Evolutionary conservation across 768 basidiomycete genomes (phyloP), one percentile per base, ranked within the genome.

Genomic region (Zangia roseola): DNA sequence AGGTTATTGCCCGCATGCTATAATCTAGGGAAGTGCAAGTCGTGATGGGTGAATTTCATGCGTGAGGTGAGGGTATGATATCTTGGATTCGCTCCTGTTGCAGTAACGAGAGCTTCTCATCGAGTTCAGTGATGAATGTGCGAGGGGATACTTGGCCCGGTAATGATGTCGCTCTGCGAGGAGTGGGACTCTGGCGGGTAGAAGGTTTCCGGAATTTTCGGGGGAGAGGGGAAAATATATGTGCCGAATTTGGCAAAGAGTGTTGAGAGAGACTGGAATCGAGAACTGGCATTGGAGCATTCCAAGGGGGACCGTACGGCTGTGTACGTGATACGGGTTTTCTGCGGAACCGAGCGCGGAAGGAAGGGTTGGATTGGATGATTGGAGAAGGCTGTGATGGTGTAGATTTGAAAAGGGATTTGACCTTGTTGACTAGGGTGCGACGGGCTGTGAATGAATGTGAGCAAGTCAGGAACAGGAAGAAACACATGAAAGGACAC

Each of bases 231-330:
- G 43, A 48, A 9, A 19, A 31, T 5, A 21, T 28, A 10, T 40
- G 41, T 10, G 33, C 3, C 10, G 38, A 20, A 36, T 43, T 35
- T 20, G 25, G 55, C 16, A 35, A 14, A 45, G 42, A 41, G 16
- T 44, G 49, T 6, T 25, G 44, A 10, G 50, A 21, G 13, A 43
- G 40, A 35, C 7, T 9, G 1, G 21, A 35, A 16, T 61, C 55
- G 12, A 31, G 40, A n/a, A 48, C 35, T 16, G 63, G 63, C 65
- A 67, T 67, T 2, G 52, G 48, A 16, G 57, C 63, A 50, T 69
- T 73, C 57, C 69, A 72, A 5, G 71, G 71, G 30, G 69, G 62
- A 10, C 68, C 65, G 21, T 72, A 72, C 5, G 71, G 71, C 16
- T 72, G 70, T 10, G 71, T 72, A 16, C 70, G 70, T 30, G 59